Conservation (phyloP, 140 eudicot species). For the Bidens hawaiensis region DNA sequence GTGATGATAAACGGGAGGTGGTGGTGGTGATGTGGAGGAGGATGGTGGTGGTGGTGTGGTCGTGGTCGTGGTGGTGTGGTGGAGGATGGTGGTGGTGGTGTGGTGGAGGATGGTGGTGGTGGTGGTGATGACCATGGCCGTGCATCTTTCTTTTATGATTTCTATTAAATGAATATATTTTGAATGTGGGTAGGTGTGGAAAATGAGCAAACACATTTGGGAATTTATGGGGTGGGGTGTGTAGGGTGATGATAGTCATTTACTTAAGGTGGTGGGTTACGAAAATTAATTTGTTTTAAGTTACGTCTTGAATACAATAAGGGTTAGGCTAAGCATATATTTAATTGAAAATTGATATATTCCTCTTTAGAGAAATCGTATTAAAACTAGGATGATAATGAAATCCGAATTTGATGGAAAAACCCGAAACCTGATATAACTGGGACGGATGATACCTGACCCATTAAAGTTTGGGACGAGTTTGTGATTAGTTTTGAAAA, state of each 20-base stretch:
- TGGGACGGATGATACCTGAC: too few relatives aligned
- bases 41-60: neutral
- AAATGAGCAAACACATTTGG: neutral
- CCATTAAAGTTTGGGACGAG: too few relatives aligned
- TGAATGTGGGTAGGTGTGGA: constrained; percentile 1
- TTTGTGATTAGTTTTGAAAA: too few relatives aligned
- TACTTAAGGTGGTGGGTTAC: neutral
- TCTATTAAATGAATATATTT: neutral
- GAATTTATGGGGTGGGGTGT: neutral
- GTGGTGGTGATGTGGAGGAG: neutral
- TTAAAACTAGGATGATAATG: too few relatives aligned
- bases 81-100: constrained; percentile 1
- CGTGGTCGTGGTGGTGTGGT: neutral
- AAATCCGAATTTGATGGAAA: too few relatives aligned
- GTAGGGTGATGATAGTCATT: neutral
- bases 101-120: neutral
- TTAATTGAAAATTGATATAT: too few relatives aligned
- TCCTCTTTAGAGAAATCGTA: too few relatives aligned
- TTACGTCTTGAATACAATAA: neutral
- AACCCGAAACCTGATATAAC: too few relatives aligned
- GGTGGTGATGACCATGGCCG: neutral
- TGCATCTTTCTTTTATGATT: neutral
- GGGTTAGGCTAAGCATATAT: too few relatives aligned
- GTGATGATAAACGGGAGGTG: neutral
- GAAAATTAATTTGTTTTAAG: neutral